Evolutionary conservation across 805 yeast species (phyloP).

Genomic region (Groenewaldozyma salmanticensis): DNA sequence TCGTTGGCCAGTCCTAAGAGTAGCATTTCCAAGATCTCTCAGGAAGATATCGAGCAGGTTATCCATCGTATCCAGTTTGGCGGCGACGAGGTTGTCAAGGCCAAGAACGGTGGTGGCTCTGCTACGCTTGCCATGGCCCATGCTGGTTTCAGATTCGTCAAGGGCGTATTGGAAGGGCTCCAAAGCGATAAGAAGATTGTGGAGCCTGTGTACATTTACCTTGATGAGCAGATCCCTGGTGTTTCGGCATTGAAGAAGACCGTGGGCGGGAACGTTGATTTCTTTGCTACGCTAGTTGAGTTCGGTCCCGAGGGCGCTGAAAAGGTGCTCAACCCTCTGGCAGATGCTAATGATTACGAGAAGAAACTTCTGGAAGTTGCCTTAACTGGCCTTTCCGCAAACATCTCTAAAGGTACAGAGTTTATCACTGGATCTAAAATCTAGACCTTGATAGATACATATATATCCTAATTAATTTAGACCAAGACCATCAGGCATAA

Average conservation of each 20-base stretch:
- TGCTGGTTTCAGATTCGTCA: constrained; percentile 79
- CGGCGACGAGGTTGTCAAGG: constrained; percentile 94
- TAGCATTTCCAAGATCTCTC: constrained; percentile 22
- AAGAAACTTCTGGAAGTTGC: constrained; percentile 73
- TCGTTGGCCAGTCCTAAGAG: constrained; percentile 32
- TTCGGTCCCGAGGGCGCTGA: constrained; percentile 67
- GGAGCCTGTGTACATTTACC: constrained; percentile 38
- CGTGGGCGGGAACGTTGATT: constrained; percentile 54
- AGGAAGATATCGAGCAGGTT: constrained; percentile 40
- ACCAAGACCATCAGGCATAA: too few species aligned
- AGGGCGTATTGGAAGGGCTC: constrained; percentile 37
- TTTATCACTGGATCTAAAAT: constrained; percentile 37
- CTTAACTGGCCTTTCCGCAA: constrained; percentile 80
- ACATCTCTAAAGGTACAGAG: constrained; percentile 88
- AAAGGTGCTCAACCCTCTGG: constrained; percentile 52
- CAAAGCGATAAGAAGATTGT: constrained; percentile 34
- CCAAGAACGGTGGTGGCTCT: constrained; percentile 89
- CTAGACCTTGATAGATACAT: not conserved
- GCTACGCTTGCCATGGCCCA: constrained; percentile 95
- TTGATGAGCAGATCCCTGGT: constrained; percentile 26
- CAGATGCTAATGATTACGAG: constrained; percentile 66
- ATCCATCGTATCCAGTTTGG: constrained; percentile 90
- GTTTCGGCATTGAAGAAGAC: constrained; percentile 58
- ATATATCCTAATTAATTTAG: too few species aligned
- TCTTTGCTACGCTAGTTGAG: constrained; percentile 66